These are phyloP conservation scores for Gliomastix tumulicola DNA, from an alignment of 2,329 filamentous ascomycete genomes.

Conservation along the genomic window DNA sequence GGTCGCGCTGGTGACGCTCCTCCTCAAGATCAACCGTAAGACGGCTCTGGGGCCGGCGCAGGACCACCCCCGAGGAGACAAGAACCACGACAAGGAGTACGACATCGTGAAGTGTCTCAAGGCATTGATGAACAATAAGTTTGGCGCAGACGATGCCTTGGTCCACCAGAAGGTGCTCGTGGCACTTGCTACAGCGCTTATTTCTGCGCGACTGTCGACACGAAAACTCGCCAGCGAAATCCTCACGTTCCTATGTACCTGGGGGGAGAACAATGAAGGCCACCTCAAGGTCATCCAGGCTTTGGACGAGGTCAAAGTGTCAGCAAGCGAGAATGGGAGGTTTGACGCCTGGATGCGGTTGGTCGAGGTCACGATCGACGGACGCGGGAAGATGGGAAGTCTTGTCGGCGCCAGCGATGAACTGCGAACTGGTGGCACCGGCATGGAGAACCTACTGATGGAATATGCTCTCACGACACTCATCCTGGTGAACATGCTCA, in stretches of 20 bases:
- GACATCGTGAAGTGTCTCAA: constrained; percentile 98
- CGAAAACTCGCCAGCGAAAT: constrained; percentile 94
- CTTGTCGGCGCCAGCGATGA: constrained; percentile 95
- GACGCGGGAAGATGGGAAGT: constrained; percentile 97
- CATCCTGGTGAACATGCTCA: constrained; percentile 92
- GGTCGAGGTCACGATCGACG: constrained; percentile 94
- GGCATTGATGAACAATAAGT: constrained; percentile 98
- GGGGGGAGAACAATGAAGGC: constrained; percentile 75
- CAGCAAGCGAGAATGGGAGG: constrained; percentile 85
- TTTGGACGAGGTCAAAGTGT: constrained; percentile 82
- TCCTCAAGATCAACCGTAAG: constrained; percentile 88
- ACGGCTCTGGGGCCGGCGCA: constrained; percentile 66
- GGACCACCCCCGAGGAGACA: constrained; percentile 54
- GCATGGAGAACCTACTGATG: constrained; percentile 98
- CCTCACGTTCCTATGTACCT: constrained; percentile 91
- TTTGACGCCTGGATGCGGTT: constrained; percentile 99
- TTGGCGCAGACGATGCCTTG: constrained; percentile 92
- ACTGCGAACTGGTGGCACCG: constrained; percentile 89
- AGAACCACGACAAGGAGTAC: constrained; percentile 85
- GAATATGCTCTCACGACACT: constrained; percentile 95
- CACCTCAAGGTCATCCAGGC: constrained; percentile 92
- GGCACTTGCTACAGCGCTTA: constrained; percentile 77
- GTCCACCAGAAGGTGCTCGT: constrained; percentile 85
- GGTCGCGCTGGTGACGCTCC: constrained; percentile 87
- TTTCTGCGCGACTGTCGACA: constrained; percentile 83